Evolutionary conservation across 108 stramenopile species (phyloP), one percentile per base, ranked within the genome.

Genomic region (Stephanodiscus triporus): DNA sequence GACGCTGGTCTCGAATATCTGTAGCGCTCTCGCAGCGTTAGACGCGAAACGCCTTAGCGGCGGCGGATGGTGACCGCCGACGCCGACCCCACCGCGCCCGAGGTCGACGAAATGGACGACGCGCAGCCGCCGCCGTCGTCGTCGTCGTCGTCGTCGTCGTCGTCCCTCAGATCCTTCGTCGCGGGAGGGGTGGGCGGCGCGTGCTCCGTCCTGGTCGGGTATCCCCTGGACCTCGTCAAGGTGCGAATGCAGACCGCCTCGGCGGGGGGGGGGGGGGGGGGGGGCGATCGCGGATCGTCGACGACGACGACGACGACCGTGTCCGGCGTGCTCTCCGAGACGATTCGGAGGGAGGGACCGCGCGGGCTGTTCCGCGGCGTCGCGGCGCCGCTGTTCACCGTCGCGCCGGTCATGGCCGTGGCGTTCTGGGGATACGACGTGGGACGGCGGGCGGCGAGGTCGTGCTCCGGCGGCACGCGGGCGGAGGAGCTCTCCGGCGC

Each of bases 401-500:
- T 92, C 9, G 71, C 88, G 23, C 94, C 96, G 6, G 88, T 93
- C 5, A 95, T 87, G 63, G 96, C 96, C 20, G 56, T 92, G 19
- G 80, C 74, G 30, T 97, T 97, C 73, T 97, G 95, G 95, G 95
- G 93, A 0, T 96, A 91, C 57, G 95, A 95, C 54, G 50, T 93
- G n/a, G 95, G 95, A 14, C 81, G 88, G 55, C 78, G 82, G 36
- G 7, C 40, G 40, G 9, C 40, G 40, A 16, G 43, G 43, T n/a
- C n/a, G n/a, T n/a, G n/a, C n/a, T n/a, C n/a, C n/a, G n/a, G n/a
- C n/a, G n/a, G n/a, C n/a, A n/a, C n/a, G n/a, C n/a, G n/a, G n/a
- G n/a, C n/a, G n/a, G n/a, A n/a, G n/a, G n/a, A n/a, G n/a, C n/a
- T n/a, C n/a, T n/a, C n/a, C n/a, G n/a, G n/a, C n/a, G n/a, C 63